These are phyloP conservation scores for Irpex sp. DNA, from an alignment of 1,284 basidiomycete genomes.

Conservation along the genomic window DNA sequence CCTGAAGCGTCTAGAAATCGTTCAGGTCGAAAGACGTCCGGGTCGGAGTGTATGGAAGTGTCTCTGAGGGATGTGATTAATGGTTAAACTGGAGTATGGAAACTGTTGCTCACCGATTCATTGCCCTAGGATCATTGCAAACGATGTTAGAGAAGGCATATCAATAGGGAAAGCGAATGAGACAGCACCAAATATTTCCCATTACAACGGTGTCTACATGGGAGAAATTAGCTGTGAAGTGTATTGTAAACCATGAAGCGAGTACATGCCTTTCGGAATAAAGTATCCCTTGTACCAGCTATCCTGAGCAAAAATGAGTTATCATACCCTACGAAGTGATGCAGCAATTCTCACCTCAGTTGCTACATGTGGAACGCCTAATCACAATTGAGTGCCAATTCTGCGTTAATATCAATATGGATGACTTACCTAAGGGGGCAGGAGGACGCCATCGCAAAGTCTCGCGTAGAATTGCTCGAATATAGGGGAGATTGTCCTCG, in stretches of 20 bases:
- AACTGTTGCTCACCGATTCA: background rate
- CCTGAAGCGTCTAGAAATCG: background rate
- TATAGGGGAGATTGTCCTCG: conserved; percentile 33
- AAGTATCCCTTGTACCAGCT: conserved; percentile 3
- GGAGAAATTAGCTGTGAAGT: background rate
- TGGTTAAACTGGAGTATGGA: background rate
- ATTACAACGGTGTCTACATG: background rate
- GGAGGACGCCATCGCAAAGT: conserved; percentile 17
- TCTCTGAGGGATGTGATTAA: background rate
- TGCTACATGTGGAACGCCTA: background rate
- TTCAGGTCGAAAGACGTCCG: background rate
- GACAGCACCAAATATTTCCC: conserved; percentile 1
- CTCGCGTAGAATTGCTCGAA: conserved; percentile 38
- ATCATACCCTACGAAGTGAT: background rate
- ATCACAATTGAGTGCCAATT: background rate
- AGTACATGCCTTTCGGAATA: background rate
- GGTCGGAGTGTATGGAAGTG: background rate
- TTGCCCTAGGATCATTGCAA: background rate
- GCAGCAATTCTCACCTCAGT: background rate
- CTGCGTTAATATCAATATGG: background rate
- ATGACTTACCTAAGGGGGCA: conserved; percentile 1
- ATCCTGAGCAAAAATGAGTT: background rate
- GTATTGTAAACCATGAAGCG: background rate
- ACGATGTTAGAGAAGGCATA: background rate
- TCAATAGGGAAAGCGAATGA: background rate